Conservation (phyloP, 768 basidiomycete species). For the Boletales sp. region DNA sequence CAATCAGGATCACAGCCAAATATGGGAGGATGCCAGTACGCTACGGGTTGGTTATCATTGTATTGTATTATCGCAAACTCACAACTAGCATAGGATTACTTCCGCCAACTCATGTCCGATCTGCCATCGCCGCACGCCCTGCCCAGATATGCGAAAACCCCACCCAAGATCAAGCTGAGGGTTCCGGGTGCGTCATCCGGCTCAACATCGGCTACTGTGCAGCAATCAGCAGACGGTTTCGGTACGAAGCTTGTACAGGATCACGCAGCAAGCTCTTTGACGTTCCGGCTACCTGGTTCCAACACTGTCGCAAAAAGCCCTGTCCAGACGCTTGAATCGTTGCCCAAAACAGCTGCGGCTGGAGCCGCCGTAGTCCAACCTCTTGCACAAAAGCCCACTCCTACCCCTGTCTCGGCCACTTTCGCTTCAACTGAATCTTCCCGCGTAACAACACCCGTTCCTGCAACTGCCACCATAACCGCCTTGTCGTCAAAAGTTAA, state of each 20-base stretch:
- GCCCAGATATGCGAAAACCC: slow-evolving; percentile 55
- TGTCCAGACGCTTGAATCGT: slow-evolving; percentile 16
- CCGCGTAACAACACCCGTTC: slow-evolving; percentile 17
- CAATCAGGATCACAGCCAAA: slow-evolving; percentile 80
- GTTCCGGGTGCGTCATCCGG: slow-evolving; percentile 40
- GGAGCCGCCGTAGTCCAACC: slow-evolving; percentile 13
- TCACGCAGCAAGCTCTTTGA: slow-evolving; percentile 14
- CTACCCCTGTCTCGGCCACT: slow-evolving; percentile 23
- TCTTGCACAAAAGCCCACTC: slow-evolving; percentile 26
- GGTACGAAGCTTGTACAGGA: slow-evolving; percentile 16
- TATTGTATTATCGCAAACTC: slow-evolving; percentile 5
- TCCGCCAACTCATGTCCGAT: slow-evolving; percentile 74
- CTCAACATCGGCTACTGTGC: slow-evolving; percentile 7
- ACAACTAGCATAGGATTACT: slow-evolving; percentile 52
- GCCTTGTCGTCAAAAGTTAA: slow-evolving; percentile 14
- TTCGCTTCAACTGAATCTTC: slow-evolving; percentile 16
- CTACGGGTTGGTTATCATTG: slow-evolving; percentile 50
- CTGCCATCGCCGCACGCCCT: slow-evolving; percentile 66
- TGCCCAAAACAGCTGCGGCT: slow-evolving; percentile 18
- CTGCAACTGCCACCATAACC: slow-evolving; percentile 9
- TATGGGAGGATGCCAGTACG: slow-evolving; percentile 74
- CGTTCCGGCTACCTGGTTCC: slow-evolving; percentile 23
- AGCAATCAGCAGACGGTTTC: slow-evolving; percentile 13
- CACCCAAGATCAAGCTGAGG: slow-evolving; percentile 71
- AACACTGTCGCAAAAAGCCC: slow-evolving; percentile 17